Evolutionary conservation across 1,284 basidiomycete genomes (phyloP).

Genomic region (Fistulina hepatica): DNA sequence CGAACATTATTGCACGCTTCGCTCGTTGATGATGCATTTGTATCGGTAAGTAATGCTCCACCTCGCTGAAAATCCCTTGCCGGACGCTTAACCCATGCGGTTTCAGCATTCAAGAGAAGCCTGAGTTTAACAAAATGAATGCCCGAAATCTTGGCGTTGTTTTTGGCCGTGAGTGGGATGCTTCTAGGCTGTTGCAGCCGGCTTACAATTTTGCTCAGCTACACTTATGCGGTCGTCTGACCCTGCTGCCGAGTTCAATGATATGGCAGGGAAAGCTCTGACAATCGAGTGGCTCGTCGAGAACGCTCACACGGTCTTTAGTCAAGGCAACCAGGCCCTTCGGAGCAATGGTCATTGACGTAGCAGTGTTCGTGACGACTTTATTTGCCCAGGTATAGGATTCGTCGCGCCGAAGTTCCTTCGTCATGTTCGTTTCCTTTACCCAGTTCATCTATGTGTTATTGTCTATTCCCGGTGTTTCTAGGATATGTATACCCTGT

Average conservation of each 20-base stretch:
- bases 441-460: too few species aligned
- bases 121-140: slow-evolving; percentile 84
- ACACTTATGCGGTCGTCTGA: slow-evolving; percentile 89
- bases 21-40: slow-evolving; percentile 79
- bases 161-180: slow-evolving; percentile 79
- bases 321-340: slow-evolving; percentile 11
- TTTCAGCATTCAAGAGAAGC: slow-evolving; percentile 55
- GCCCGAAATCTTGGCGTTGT: slow-evolving; percentile 98
- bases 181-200: slow-evolving; percentile 1
- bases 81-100: slow-evolving; percentile 7
- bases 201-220: slow-evolving; percentile 39
- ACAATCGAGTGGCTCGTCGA: slow-evolving; percentile 89
- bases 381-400: too few species aligned
- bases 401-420: too few species aligned
- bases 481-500: too few species aligned
- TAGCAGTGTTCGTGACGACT: too few species aligned
- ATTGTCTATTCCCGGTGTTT: too few species aligned
- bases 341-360: too few species aligned
- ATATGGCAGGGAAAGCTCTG: slow-evolving; percentile 93
- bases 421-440: too few species aligned
- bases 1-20: slow-evolving; percentile 82
- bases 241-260: slow-evolving; percentile 83
- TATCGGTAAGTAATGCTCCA: slow-evolving; percentile 44
- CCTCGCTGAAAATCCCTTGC: background rate
- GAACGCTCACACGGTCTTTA: slow-evolving; percentile 65